Evolutionary conservation across 371 early-diverging fungal species (phyloP).

Genomic region (Nematocida sp.): DNA sequence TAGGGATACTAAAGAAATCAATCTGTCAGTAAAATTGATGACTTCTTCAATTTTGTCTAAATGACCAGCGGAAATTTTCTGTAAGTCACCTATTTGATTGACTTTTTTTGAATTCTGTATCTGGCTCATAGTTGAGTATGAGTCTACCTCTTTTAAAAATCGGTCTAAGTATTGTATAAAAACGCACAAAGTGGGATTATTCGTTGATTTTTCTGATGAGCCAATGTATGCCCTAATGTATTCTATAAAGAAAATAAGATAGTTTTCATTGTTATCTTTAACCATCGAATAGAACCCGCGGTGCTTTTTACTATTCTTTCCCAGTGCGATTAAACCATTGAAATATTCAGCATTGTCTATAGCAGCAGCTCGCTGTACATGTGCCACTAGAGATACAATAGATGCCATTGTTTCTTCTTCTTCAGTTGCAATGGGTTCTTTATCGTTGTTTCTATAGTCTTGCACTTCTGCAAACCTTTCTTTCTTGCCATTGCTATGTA

Average conservation of each 20-base stretch:
- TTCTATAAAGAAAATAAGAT: neutral
- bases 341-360: constrained; percentile 9
- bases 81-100: neutral
- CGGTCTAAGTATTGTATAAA: neutral
- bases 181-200: too few relatives aligned
- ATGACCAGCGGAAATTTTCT: neutral
- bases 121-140: neutral
- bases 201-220: neutral
- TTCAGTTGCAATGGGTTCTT: neutral
- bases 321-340: neutral
- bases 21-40: neutral
- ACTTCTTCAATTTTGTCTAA: neutral
- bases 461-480: neutral
- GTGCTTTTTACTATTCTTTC: neutral
- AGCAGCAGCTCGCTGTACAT: constrained; percentile 2
- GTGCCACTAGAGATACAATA: neutral
- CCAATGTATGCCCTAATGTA: neutral
- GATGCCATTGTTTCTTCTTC: neutral
- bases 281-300: neutral
- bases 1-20: neutral
- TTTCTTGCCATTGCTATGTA: neutral
- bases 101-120: neutral
- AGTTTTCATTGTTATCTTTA: neutral
- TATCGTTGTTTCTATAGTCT: neutral
- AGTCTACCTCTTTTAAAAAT: neutral